A percentile compares a stretch with the other conserved stretches of the same genome.
These are phyloP conservation scores for Geosmithia morbida DNA, from an alignment of 2,329 filamentous ascomycete genomes.

Conservation along the genomic window DNA sequence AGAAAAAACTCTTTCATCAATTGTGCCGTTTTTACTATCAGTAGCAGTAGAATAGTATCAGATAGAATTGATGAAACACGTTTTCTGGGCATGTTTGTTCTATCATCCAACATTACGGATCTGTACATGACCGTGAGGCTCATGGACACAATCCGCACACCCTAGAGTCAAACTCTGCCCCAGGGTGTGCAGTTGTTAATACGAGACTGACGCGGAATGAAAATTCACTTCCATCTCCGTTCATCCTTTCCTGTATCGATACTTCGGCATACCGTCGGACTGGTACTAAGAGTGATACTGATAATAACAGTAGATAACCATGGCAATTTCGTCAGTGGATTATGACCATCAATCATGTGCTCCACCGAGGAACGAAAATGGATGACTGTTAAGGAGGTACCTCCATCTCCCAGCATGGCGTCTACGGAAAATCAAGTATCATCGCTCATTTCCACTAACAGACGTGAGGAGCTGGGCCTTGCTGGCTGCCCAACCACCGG, in stretches of 20 bases:
- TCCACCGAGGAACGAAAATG: background rate
- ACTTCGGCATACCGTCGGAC: no score
- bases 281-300: no score
- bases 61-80: background rate
- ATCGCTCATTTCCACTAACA: background rate
- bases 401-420: background rate
- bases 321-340: background rate
- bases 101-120: background rate
- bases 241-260: no score
- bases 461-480: background rate
- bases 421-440: background rate
- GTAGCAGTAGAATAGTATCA: background rate
- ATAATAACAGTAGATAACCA: no score
- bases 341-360: background rate
- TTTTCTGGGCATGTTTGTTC: background rate
- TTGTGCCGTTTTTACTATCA: background rate
- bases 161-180: no score
- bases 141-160: no score
- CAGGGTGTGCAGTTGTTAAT: no score
- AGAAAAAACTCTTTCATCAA: no score
- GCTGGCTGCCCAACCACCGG: slow-evolving; percentile 2
- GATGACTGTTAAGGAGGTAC: slow-evolving; percentile 1
- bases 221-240: no score
- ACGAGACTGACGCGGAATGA: no score
- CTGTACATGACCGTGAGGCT: no score